phyloP scores from a whole-genome alignment of 2,329 filamentous ascomycete species.

The Xylaria sp. region DNA sequence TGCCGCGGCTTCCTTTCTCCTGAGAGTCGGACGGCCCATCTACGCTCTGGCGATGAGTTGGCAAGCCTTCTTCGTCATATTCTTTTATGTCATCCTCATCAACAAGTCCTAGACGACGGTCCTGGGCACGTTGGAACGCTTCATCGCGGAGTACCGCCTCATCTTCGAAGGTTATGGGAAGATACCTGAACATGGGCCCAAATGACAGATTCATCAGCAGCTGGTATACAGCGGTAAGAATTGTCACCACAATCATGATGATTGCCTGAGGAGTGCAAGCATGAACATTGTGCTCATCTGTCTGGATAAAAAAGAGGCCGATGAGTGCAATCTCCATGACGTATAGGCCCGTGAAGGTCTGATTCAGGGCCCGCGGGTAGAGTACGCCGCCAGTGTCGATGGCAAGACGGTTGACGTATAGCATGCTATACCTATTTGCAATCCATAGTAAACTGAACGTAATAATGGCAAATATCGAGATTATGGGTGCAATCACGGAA shows the following conservation, averaged over 20 bases:
- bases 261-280: slow-evolving; percentile 81
- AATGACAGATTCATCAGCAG: slow-evolving; percentile 84
- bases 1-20: slow-evolving; percentile 43
- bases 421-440: slow-evolving; percentile 94
- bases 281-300: slow-evolving; percentile 62
- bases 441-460: slow-evolving; percentile 94
- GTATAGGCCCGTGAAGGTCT: slow-evolving; percentile 93
- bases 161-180: slow-evolving; percentile 95
- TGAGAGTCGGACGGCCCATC: slow-evolving; percentile 49
- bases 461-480: slow-evolving; percentile 91
- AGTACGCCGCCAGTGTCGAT: slow-evolving; percentile 92
- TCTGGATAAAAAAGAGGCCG: slow-evolving; percentile 85
- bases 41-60: slow-evolving; percentile 56
- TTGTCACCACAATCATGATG: slow-evolving; percentile 79
- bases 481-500: slow-evolving; percentile 86
- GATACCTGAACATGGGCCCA: slow-evolving; percentile 82
- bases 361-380: slow-evolving; percentile 92
- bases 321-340: slow-evolving; percentile 92
- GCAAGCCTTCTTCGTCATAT: slow-evolving; percentile 53
- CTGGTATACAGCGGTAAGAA: slow-evolving; percentile 82
- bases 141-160: slow-evolving; percentile 92
- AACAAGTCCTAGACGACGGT: slow-evolving; percentile 71
- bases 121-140: slow-evolving; percentile 84
- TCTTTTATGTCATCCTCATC: slow-evolving; percentile 60
- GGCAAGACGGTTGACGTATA: slow-evolving; percentile 91